Evolutionary conservation across 306 rosid species (phyloP).

Genomic region (Vigna angularis): DNA sequence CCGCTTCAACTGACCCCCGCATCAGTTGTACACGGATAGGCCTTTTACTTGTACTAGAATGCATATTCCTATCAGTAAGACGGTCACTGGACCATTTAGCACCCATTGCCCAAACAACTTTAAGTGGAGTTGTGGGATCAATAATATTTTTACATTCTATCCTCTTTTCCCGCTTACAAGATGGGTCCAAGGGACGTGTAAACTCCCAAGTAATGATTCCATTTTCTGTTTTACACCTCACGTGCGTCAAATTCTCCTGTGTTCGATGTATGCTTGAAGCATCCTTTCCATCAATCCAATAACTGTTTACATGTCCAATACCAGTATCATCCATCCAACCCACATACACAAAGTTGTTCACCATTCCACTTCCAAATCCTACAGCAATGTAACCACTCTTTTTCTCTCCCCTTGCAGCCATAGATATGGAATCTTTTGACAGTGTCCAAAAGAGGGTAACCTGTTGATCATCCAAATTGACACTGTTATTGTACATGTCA

Average conservation of each 20-base stretch:
- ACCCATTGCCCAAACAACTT: slow-evolving; percentile 97
- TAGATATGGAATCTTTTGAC: slow-evolving; percentile 66
- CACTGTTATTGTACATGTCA: slow-evolving; percentile 94
- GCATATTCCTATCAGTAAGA: slow-evolving; percentile 82
- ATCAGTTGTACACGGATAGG: slow-evolving; percentile 68
- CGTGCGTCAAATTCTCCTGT: slow-evolving; percentile 72
- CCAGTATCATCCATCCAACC: slow-evolving; percentile 85
- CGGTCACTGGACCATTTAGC: slow-evolving; percentile 67
- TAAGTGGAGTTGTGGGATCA: slow-evolving; percentile 86
- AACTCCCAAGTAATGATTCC: slow-evolving; percentile 86
- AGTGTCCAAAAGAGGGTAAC: slow-evolving; percentile 91
- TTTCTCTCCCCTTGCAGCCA: slow-evolving; percentile 92
- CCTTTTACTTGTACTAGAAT: slow-evolving; percentile 78
- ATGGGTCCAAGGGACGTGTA: slow-evolving; percentile 83
- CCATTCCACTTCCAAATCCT: slow-evolving; percentile 87
- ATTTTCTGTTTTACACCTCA: slow-evolving; percentile 83
- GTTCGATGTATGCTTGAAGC: slow-evolving; percentile 72
- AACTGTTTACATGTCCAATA: slow-evolving; percentile 68
- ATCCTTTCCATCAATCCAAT: slow-evolving; percentile 89
- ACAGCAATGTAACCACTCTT: slow-evolving; percentile 95
- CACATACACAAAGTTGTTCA: slow-evolving; percentile 77
- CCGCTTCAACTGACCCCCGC: slow-evolving; percentile 96
- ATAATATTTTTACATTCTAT: slow-evolving; percentile 80
- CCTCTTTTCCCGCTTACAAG: slow-evolving; percentile 61
- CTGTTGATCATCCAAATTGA: slow-evolving; percentile 90